These are phyloP conservation scores for Pseudohalonectria lignicola DNA, from an alignment of 2,329 filamentous ascomycete genomes.

Conservation along the genomic window DNA sequence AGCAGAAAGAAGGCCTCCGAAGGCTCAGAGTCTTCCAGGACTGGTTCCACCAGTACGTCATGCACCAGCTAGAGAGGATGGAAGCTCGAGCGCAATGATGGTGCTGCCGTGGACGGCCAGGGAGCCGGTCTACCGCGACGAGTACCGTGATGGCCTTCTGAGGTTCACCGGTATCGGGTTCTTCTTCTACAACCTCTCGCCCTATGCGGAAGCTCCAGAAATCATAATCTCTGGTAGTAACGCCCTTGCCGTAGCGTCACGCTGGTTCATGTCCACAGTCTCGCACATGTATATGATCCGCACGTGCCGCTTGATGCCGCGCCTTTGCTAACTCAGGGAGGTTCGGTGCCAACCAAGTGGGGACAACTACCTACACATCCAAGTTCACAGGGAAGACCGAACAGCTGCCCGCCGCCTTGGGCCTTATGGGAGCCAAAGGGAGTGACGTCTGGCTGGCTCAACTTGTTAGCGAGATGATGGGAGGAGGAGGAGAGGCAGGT, in stretches of 20 bases:
- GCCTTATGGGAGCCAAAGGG: conserved; percentile 3
- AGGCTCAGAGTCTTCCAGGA: conserved; percentile 4
- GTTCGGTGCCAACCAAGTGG: neutral
- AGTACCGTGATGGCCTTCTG: conserved; percentile 4
- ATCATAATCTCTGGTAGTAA: conserved; percentile 4
- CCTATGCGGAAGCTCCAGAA: conserved; percentile 4
- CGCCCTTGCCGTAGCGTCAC: neutral
- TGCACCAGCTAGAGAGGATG: conserved; percentile 2
- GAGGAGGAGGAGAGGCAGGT: neutral
- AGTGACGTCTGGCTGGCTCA: conserved; percentile 4
- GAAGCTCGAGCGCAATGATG: conserved; percentile 1
- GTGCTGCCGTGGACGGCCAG: conserved; percentile 6
- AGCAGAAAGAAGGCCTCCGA: conserved; percentile 3
- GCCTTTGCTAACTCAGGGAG: neutral
- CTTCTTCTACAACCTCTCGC: conserved; percentile 6
- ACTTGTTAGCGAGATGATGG: conserved; percentile 1
- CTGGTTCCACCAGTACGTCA: conserved; percentile 5
- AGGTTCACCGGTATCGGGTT: conserved; percentile 5
- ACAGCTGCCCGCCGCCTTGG: conserved; percentile 4
- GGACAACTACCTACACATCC: conserved; percentile 3
- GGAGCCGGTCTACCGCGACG: conserved; percentile 5
- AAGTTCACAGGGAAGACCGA: conserved; percentile 5
- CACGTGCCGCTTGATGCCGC: neutral
- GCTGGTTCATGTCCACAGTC: no score
- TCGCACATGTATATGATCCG: neutral